Evolutionary conservation across 352 stramenopile genomes (phyloP), one percentile per base, ranked within the genome.

Genomic region (Halophytophthora batemanensis): DNA sequence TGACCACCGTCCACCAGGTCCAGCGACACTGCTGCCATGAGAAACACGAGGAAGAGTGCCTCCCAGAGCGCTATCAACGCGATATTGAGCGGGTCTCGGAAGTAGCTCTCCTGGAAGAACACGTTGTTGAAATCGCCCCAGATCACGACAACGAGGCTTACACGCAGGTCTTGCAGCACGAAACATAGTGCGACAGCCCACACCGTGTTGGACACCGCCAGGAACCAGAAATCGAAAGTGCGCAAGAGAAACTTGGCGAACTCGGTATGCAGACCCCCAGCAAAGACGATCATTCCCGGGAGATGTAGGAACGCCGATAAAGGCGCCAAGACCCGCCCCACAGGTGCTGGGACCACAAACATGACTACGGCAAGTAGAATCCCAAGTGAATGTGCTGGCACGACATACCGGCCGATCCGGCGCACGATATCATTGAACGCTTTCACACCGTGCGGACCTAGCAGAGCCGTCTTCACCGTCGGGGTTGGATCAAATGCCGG

Each of bases 91-190:
- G 59, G 62, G 23, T 66, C 59, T 23, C 47, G 59, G 6, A 66
- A 66, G 31, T 66, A 66, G 1, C 53, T 66, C 40, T 66, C 59
- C 25, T 66, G 59, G 36, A 66, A 31, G 31, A 66, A 35, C 14
- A 25, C 41, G 29, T 37, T 49, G 2, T 37, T 55, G 28, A 64
- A 59, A 35, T 51, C 53, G 2, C 40, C 15, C 50, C 56, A 59
- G 11, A 21, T 54, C 11, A 43, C 33, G 7, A 55, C 6, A 1
- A 60, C 45, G 6, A 60, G 34, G 33, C 46, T 21, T 28, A 37
- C 50, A 6, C 50, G 56, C 19, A 44, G 2, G 15, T 60, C 56
- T 7, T 21, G 31, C 21, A 60, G 19, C 4, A 52, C 18, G 1
- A 17, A 18, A 34, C 38, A 52, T 5, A 64, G n/a, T 2, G 22